phyloP scores from a whole-genome alignment of 1,284 basidiomycete genomes.

The Blastosporella zonata region DNA sequence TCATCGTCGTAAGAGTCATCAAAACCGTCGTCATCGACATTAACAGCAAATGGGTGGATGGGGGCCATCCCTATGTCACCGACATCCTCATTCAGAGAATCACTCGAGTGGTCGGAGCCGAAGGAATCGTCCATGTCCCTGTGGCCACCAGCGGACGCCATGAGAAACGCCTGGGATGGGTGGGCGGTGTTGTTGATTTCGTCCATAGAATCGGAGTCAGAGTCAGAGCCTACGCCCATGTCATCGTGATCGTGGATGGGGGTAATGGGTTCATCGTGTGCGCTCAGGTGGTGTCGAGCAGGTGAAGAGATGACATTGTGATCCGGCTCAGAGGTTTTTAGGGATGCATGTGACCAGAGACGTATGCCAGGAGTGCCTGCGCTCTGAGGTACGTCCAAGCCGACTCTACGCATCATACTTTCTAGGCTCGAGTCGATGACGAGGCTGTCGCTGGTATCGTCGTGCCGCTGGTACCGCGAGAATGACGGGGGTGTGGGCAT shows the following conservation, averaged over 20 bases:
- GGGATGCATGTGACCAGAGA: conserved; percentile 21
- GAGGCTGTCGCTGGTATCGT: conserved; percentile 47
- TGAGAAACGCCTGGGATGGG: conserved; percentile 59
- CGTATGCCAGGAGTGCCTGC: conserved; percentile 27
- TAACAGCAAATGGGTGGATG: conserved; percentile 54
- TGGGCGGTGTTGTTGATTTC: conserved; percentile 48
- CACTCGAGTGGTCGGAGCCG: conserved; percentile 47
- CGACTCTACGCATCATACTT: conserved; percentile 39
- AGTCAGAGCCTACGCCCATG: conserved; percentile 34
- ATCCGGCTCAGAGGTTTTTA: not conserved
- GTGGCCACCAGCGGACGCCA: conserved; percentile 37
- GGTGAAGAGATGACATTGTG: not conserved
- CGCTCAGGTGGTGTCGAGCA: conserved; percentile 1
- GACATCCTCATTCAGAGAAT: conserved; percentile 45
- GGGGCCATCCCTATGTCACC: conserved; percentile 36
- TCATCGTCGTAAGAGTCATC: conserved; percentile 54
- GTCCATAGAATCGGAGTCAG: conserved; percentile 47
- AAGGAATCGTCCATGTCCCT: conserved; percentile 50
- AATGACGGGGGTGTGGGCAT: conserved; percentile 66
- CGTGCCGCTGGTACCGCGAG: conserved; percentile 50
- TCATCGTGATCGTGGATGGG: conserved; percentile 23
- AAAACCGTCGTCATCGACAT: conserved; percentile 35
- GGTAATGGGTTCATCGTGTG: conserved; percentile 17
- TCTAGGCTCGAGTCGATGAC: conserved; percentile 43
- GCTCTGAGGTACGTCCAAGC: conserved; percentile 26